These are phyloP conservation scores for Salix brachista DNA, from an alignment of 345 rosid genomes.

Conservation along the genomic window DNA sequence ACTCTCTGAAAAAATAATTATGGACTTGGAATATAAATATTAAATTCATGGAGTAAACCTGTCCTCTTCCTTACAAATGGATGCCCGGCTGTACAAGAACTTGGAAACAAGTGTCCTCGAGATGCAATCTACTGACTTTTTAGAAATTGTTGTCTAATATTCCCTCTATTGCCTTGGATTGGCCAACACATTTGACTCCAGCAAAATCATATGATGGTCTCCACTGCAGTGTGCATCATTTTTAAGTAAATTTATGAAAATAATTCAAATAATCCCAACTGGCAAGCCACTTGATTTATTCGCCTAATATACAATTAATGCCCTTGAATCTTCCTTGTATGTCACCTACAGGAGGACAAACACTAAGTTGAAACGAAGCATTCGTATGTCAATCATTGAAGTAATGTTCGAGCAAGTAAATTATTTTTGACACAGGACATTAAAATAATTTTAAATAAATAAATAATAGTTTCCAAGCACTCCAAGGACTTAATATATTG, in stretches of 20 bases:
- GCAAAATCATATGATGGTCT: neutral
- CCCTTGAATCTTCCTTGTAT: neutral
- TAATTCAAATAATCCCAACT: conserved; percentile 9
- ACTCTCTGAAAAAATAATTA: too few relatives aligned
- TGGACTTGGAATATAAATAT: too few relatives aligned
- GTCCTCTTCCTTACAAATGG: too few relatives aligned
- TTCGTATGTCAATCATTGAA: neutral
- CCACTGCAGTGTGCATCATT: neutral
- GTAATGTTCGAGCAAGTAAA: neutral
- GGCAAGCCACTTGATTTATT: neutral
- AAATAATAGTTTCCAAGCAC: too few relatives aligned
- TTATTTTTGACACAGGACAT: too few relatives aligned
- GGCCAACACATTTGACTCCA: neutral
- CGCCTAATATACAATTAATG: neutral
- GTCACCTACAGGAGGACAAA: neutral
- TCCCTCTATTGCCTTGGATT: neutral
- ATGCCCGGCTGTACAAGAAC: too few relatives aligned
- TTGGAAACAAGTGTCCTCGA: neutral
- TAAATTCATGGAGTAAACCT: too few relatives aligned
- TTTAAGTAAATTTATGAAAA: neutral
- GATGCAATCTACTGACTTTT: neutral
- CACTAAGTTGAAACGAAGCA: neutral
- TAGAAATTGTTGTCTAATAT: neutral
- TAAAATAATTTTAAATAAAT: too few relatives aligned
- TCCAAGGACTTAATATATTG: neutral